Evolutionary conservation across 345 rosid genomes (phyloP).

Genomic region (Gossypium longicalyx): DNA sequence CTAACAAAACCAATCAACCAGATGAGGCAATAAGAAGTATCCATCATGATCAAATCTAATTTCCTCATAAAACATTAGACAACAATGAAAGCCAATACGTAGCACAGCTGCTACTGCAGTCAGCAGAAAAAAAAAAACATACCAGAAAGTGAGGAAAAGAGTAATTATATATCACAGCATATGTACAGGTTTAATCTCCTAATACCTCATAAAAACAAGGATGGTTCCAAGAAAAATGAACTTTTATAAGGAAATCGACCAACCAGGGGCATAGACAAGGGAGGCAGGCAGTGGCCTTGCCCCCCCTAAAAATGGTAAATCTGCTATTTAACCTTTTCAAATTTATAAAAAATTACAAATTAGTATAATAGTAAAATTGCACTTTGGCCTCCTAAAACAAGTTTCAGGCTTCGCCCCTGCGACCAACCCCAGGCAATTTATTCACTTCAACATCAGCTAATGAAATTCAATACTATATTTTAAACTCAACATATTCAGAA

Average conservation of each 20-base stretch:
- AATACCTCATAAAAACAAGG: not conserved
- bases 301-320: too few relatives aligned
- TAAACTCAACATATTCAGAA: not conserved
- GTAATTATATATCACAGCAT: not conserved
- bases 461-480: not conserved
- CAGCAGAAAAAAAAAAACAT: not conserved
- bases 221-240: not conserved
- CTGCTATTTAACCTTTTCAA: too few relatives aligned
- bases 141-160: not conserved
- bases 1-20: conserved; percentile 31
- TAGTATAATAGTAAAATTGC: too few relatives aligned
- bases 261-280: too few relatives aligned
- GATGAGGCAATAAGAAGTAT: not conserved
- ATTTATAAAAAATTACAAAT: too few relatives aligned
- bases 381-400: too few relatives aligned
- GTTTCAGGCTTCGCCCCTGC: too few relatives aligned
- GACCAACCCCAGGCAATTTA: not conserved
- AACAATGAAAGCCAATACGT: not conserved
- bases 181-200: not conserved
- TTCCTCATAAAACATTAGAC: not conserved
- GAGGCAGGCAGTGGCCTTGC: too few relatives aligned
- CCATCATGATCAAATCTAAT: not conserved
- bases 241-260: not conserved
- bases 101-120: not conserved
- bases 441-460: not conserved